Conservation (phyloP, 1,284 basidiomycete genomes). For the Gomphus bonarii region DNA sequence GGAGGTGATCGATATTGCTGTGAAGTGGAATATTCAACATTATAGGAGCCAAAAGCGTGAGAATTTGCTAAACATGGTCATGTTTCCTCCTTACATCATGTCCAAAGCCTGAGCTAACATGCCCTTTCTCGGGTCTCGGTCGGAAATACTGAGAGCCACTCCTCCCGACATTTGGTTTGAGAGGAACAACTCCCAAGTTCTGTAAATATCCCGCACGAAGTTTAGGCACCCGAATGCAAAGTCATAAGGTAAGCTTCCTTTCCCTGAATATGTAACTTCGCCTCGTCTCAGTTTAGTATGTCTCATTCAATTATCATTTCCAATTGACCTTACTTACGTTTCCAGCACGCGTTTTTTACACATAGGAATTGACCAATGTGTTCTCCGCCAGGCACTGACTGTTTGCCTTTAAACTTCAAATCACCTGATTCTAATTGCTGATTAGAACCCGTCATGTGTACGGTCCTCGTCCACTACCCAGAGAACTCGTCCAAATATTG, state of each 20-base stretch:
- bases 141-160: neutral
- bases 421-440: neutral
- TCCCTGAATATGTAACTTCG: neutral
- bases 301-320: neutral
- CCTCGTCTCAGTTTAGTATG: neutral
- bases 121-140: neutral
- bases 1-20: neutral
- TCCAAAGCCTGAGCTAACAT: neutral
- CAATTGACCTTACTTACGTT: neutral
- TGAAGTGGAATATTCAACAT: neutral
- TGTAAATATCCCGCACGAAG: neutral
- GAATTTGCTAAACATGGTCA: slow-evolving; percentile 2
- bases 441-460: neutral
- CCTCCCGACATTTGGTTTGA: neutral
- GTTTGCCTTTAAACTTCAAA: neutral
- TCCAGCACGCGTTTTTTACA: neutral
- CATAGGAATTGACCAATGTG: neutral
- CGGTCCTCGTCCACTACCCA: neutral
- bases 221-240: neutral
- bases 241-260: neutral
- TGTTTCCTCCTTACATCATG: neutral
- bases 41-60: neutral
- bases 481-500: neutral
- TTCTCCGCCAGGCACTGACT: neutral
- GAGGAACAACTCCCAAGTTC: neutral